Evolutionary conservation across 2,329 filamentous ascomycete species (phyloP).

Genomic region (Xylaria sp.): DNA sequence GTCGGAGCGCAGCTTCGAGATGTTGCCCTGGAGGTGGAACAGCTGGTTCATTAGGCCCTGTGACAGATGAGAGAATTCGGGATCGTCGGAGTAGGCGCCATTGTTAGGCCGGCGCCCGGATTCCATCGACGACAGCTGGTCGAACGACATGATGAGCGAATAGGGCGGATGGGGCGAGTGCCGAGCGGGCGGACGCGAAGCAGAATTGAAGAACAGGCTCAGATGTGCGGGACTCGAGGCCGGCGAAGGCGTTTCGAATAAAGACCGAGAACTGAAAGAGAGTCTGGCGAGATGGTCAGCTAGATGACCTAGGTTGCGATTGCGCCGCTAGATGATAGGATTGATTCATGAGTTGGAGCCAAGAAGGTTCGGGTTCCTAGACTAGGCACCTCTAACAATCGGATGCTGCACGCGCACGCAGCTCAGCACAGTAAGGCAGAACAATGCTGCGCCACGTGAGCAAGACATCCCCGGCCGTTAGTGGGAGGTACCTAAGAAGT

Average conservation of each 20-base stretch:
- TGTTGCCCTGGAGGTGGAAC: constrained; percentile 87
- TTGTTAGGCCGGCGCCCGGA: constrained; percentile 61
- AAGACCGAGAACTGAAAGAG: constrained; percentile 1
- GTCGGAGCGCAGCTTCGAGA: constrained; percentile 82
- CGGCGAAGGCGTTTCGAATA: background rate
- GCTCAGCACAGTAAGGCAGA: no score
- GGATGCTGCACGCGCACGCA: no score
- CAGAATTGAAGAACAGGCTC: background rate
- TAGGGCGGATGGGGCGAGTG: background rate
- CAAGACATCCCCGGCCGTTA: no score
- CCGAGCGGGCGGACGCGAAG: background rate
- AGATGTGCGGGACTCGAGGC: background rate
- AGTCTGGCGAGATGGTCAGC: background rate
- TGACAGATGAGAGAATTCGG: constrained; percentile 85
- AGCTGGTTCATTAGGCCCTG: constrained; percentile 85
- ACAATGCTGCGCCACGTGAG: no score
- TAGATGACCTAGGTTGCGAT: constrained; percentile 3
- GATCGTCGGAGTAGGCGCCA: constrained; percentile 81
- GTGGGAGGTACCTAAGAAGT: no score
- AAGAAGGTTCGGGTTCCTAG: no score
- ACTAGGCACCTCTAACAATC: no score
- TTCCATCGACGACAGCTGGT: constrained; percentile 84
- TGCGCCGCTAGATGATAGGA: constrained; percentile 2
- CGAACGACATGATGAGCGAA: constrained; percentile 77
- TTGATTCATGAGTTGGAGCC: background rate